Evolutionary conservation across 2,329 filamentous ascomycete species (phyloP).

Genomic region (Exophiala oligosperma): DNA sequence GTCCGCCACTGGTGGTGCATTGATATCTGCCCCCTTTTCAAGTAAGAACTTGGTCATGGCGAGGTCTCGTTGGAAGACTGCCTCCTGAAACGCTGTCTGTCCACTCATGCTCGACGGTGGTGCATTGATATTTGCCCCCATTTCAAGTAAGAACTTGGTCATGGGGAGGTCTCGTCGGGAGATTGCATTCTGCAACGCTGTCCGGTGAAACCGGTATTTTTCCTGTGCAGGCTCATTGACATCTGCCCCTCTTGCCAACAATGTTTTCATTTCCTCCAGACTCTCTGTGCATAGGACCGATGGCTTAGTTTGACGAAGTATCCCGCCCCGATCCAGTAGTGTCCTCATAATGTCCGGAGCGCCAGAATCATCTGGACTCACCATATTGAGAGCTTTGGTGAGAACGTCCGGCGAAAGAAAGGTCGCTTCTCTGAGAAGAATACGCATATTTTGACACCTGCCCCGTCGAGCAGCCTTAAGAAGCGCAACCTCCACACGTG

Average conservation of each 20-base stretch:
- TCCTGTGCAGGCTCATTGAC: background rate
- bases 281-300: no score
- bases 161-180: background rate
- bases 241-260: background rate
- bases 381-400: background rate
- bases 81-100: slow-evolving; percentile 34
- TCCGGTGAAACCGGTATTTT: background rate
- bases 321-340: background rate
- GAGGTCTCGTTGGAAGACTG: slow-evolving; percentile 20
- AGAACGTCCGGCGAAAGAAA: background rate
- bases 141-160: background rate
- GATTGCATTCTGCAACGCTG: background rate
- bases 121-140: background rate
- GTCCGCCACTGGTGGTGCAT: slow-evolving; percentile 20
- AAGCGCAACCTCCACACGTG: background rate
- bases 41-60: slow-evolving; percentile 7
- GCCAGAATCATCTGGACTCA: background rate
- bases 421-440: background rate
- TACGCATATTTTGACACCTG: background rate
- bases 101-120: slow-evolving; percentile 24
- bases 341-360: background rate
- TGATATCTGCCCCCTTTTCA: slow-evolving; percentile 9
- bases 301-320: background rate
- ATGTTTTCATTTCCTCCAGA: no score
- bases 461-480: background rate